A percentile compares a stretch with the other conserved stretches of the same genome.
phyloP scores from a whole-genome alignment of 352 stramenopile genomes.

The Nothophytophthora sp. region DNA sequence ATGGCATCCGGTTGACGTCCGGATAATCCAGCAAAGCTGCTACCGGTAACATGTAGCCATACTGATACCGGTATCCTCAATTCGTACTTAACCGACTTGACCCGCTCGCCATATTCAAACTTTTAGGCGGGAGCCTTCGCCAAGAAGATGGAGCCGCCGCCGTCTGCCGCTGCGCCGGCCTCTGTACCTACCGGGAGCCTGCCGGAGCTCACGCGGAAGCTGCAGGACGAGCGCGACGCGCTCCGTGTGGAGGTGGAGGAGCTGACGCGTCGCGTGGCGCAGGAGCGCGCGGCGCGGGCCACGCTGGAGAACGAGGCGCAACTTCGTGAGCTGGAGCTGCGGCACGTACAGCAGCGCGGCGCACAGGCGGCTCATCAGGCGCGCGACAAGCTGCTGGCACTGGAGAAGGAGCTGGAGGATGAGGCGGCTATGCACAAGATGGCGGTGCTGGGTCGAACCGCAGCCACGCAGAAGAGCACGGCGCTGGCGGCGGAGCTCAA shows the following conservation, averaged over 20 bases:
- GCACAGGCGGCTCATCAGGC: constrained; percentile 48
- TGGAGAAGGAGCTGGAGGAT: constrained; percentile 69
- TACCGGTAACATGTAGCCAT: too few relatives aligned
- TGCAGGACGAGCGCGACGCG: constrained; percentile 66
- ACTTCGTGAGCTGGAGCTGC: constrained; percentile 65
- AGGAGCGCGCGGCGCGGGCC: constrained; percentile 35
- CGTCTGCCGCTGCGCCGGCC: constrained; percentile 12
- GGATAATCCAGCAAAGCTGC: too few relatives aligned
- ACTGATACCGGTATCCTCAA: neutral
- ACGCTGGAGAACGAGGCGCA: constrained; percentile 64
- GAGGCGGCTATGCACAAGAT: constrained; percentile 54
- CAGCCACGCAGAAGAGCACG: constrained; percentile 57
- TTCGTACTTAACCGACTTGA: neutral
- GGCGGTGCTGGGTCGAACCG: constrained; percentile 47
- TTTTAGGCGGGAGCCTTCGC: constrained; percentile 4
- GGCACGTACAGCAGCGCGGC: constrained; percentile 64
- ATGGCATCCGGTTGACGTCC: too few relatives aligned
- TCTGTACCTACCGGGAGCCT: constrained; percentile 25
- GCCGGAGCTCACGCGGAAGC: constrained; percentile 54
- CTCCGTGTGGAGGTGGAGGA: constrained; percentile 53
- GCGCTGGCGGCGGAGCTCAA: constrained; percentile 49
- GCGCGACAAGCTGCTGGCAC: constrained; percentile 38
- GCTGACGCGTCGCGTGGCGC: constrained; percentile 40
- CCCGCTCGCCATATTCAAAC: constrained; percentile 26
- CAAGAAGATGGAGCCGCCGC: constrained; percentile 16